These are phyloP conservation scores for Calocybe cyanea DNA, from an alignment of 768 basidiomycete species.

Conservation along the genomic window DNA sequence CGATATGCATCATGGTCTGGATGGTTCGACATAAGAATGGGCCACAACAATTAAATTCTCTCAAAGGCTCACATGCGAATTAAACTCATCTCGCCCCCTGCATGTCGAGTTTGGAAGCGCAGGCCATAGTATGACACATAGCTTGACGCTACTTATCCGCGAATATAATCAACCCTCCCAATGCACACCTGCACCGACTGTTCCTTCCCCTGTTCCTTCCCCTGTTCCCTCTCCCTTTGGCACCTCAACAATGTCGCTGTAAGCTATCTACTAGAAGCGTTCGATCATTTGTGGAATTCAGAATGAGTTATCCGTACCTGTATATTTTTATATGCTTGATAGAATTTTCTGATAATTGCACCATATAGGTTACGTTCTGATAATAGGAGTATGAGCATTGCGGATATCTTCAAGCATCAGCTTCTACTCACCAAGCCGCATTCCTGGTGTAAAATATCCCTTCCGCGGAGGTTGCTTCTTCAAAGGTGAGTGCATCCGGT, in stretches of 20 bases:
- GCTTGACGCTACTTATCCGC: background rate
- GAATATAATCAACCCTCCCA: constrained; percentile 5
- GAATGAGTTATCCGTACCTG: background rate
- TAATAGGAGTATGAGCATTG: background rate
- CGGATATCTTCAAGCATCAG: too few relatives aligned
- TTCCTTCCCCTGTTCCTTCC: constrained; percentile 7
- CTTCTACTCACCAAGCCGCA: background rate
- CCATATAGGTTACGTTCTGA: constrained; percentile 1
- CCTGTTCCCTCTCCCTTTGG: constrained; percentile 5
- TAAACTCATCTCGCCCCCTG: constrained; percentile 7
- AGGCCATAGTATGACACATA: background rate
- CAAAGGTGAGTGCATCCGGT: constrained; percentile 5
- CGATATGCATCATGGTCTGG: constrained; percentile 1
- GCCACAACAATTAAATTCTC: background rate
- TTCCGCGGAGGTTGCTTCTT: constrained; percentile 5
- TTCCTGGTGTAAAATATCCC: constrained; percentile 7
- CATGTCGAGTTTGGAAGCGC: too few relatives aligned
- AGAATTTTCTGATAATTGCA: constrained; percentile 1
- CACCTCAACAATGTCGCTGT: constrained; percentile 2
- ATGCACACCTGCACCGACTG: constrained; percentile 4
- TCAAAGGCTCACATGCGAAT: constrained; percentile 3
- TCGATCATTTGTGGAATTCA: background rate
- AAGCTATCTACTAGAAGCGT: background rate
- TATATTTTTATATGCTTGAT: constrained; percentile 1
- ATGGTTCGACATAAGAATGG: too few relatives aligned